phyloP scores from a whole-genome alignment of 345 rosid genomes.

The Linum lewisii region DNA sequence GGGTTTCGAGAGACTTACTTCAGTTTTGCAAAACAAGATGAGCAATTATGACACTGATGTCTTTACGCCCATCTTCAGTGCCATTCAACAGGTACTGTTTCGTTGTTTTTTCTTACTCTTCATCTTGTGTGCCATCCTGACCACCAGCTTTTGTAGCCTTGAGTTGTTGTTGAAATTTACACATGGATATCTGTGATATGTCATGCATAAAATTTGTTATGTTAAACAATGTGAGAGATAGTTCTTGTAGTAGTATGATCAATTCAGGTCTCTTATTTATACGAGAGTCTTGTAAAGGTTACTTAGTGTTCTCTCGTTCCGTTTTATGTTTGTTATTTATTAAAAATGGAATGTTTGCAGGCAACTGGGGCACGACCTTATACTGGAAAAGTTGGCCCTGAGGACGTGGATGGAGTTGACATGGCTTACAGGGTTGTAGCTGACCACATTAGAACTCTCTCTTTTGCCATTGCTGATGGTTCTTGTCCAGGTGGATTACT shows the following conservation, averaged over 20 bases:
- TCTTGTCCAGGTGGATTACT: constrained; percentile 75
- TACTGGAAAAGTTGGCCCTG: constrained; percentile 83
- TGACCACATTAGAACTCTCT: constrained; percentile 88
- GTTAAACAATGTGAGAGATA: too few species aligned
- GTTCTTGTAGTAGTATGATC: too few species aligned
- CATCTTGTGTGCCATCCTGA: not conserved
- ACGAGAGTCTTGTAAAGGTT: too few species aligned
- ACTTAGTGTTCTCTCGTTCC: not conserved
- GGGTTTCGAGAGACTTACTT: constrained; percentile 96
- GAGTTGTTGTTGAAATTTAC: not conserved
- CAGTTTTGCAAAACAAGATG: constrained; percentile 89
- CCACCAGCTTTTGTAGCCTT: not conserved
- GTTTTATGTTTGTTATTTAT: not conserved
- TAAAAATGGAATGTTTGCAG: constrained; percentile 19
- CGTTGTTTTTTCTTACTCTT: not conserved
- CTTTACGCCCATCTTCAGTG: constrained; percentile 83
- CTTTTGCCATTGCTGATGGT: constrained; percentile 97
- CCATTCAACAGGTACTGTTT: constrained; percentile 59
- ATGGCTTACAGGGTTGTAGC: constrained; percentile 99
- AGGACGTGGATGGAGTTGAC: constrained; percentile 70
- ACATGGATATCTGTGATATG: too few species aligned
- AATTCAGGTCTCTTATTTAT: too few species aligned
- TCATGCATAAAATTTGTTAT: too few species aligned
- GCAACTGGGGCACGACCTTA: constrained; percentile 83
- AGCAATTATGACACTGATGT: constrained; percentile 99